Base-by-base conservation (phyloP, 257 asterid genomes). In the Nicotiana attenuata region DNA sequence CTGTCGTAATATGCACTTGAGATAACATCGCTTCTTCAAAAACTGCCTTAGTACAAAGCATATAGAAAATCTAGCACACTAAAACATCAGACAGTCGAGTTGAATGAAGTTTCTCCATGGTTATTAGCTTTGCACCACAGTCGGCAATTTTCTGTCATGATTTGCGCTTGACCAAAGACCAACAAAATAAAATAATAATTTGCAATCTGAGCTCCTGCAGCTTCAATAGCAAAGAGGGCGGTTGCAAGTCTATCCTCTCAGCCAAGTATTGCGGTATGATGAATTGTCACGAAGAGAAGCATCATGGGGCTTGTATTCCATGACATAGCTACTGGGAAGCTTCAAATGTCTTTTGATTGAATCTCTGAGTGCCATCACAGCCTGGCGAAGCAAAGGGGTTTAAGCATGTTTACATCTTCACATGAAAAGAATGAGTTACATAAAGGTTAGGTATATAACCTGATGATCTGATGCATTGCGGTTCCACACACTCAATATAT, bases 291-390 rank as follows among this genome's bases (percentile, higher is more conserved):
- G 89, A 35, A 95, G 82, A 50, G 99, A 95, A 61, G 99, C 96
- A 85, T 95, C 98, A 24, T 95, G 99, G 41, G 99, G 91, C 85
- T 92, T 93, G 91, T 95, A 95, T 64, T 95, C 98, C 98, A 95
- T 93, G 41, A 93, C 97, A 68, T 95, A 95, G 91, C 92, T 81
- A 65, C 84, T 89, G 10, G 98, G 99, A 71, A 95, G 97, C 90
- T 91, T 93, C 86, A 95, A 86, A 73, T 93, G 98, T 24, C 93
- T 88, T 88, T 93, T 95, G 80, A 95, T 95, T 6, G 97, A 91
- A 84, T 91, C 99, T 87, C 97, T 93, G 81, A 95, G 88, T 1
- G 90, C 94, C 98, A 93, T 93, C 86, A 95, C 97, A 71, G 97
- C 98, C 98, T 93, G 85, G 29, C 19, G 61, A 2, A 67, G 28